Evolutionary conservation across 805 yeast species (phyloP).

Genomic region (Hanseniaspora taiwanica): DNA sequence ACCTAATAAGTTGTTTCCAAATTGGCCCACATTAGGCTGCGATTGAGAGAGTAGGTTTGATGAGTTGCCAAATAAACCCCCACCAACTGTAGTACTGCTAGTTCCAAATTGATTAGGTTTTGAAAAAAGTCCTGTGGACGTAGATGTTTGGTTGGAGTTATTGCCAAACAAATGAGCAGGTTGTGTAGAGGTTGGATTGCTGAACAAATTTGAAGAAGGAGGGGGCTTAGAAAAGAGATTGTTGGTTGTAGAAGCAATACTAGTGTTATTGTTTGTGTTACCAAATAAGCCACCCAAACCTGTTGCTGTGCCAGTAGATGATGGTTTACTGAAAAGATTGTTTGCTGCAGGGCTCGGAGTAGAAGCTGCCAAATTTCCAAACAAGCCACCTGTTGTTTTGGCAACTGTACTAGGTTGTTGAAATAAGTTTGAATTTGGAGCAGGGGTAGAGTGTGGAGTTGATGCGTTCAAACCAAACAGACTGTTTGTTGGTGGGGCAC

Average conservation of each 20-base stretch:
- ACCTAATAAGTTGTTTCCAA: too few relatives aligned
- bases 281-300: too few relatives aligned
- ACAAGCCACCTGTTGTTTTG: conserved; percentile 10
- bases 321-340: background rate
- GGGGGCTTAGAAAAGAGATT: too few relatives aligned
- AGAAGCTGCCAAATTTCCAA: conserved; percentile 9
- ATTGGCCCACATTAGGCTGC: too few relatives aligned
- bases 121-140: background rate
- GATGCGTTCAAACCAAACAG: conserved; percentile 2
- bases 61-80: conserved; percentile 2
- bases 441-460: conserved; percentile 6
- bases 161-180: conserved; percentile 16
- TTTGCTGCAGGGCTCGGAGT: conserved; percentile 1
- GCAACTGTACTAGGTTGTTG: conserved; percentile 8
- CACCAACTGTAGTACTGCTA: background rate
- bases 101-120: background rate
- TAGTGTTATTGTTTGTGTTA: too few relatives aligned
- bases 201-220: too few relatives aligned
- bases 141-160: conserved; percentile 3
- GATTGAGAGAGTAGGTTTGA: too few relatives aligned
- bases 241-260: too few relatives aligned
- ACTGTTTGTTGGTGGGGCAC: conserved; percentile 18
- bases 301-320: too few relatives aligned
- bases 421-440: conserved; percentile 19
- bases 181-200: too few relatives aligned